These are phyloP conservation scores for Nannochloropsis oceanica DNA, from an alignment of 108 stramenopile species.

Conservation along the genomic window DNA sequence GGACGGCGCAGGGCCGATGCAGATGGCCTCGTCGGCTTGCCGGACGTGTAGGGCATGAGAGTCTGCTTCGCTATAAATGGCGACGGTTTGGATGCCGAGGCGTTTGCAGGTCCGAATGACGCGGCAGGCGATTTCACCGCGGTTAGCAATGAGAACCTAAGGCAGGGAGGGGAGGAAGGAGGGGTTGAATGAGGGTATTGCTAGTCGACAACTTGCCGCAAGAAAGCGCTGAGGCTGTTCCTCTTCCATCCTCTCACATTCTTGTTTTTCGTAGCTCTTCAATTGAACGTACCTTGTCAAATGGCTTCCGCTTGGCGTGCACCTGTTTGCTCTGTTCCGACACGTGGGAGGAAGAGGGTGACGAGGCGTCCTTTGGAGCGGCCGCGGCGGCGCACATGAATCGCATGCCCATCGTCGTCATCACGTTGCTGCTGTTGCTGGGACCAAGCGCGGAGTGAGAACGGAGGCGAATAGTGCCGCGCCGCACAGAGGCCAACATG, in stretches of 20 bases:
- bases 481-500: neutral
- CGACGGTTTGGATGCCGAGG: slow-evolving; percentile 67
- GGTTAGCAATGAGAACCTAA: slow-evolving; percentile 45
- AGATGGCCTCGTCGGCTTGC: slow-evolving; percentile 36
- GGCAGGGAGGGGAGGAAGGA: neutral
- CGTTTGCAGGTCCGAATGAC: slow-evolving; percentile 64
- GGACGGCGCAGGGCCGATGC: slow-evolving; percentile 61
- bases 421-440: too few relatives aligned
- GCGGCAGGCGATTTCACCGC: slow-evolving; percentile 50
- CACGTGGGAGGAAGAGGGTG: neutral
- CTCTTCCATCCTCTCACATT: neutral
- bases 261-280: neutral
- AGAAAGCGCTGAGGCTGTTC: neutral
- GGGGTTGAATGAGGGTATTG: too few relatives aligned
- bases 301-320: neutral
- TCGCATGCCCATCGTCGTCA: too few relatives aligned
- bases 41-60: slow-evolving; percentile 40
- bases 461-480: neutral
- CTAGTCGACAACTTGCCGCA: neutral
- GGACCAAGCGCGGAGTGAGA: too few relatives aligned
- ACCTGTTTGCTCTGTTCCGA: neutral
- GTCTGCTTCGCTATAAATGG: slow-evolving; percentile 74
- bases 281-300: neutral
- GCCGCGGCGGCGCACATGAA: too few relatives aligned
- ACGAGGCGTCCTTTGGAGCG: neutral